Conservation (phyloP, 345 rosid species). For the Hypericum perforatum region DNA sequence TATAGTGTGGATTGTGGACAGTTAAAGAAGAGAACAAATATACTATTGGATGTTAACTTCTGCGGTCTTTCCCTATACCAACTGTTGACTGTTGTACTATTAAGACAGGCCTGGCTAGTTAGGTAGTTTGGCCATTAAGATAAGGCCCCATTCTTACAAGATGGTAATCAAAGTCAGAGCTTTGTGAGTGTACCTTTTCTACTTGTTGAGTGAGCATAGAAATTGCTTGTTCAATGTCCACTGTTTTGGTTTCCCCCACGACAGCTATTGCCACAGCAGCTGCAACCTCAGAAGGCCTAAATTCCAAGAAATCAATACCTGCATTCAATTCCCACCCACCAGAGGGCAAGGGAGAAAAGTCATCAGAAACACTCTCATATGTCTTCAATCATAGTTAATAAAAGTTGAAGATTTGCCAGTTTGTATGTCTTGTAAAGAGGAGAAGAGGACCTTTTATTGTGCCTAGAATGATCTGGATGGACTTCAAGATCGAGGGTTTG, state of each 20-base stretch:
- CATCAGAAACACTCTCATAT: slow-evolving; percentile 18
- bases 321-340: slow-evolving; percentile 42
- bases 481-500: slow-evolving; percentile 25
- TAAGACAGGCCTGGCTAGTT: too few species aligned
- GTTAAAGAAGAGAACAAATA: too few species aligned
- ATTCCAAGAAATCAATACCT: slow-evolving; percentile 63
- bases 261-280: slow-evolving; percentile 64
- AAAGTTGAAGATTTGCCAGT: slow-evolving; percentile 10
- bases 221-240: slow-evolving; percentile 37
- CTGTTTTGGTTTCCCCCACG: slow-evolving; percentile 30
- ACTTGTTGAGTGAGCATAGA: slow-evolving; percentile 36
- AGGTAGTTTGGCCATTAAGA: slow-evolving; percentile 5
- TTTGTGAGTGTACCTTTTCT: slow-evolving; percentile 33
- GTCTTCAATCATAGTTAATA: slow-evolving; percentile 14
- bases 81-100: too few species aligned
- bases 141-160: slow-evolving; percentile 3
- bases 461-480: slow-evolving; percentile 39
- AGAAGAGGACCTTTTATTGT: slow-evolving; percentile 34
- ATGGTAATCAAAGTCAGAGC: slow-evolving; percentile 19
- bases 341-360: neutral
- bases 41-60: too few species aligned
- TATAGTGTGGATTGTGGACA: too few species aligned
- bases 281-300: slow-evolving; percentile 69
- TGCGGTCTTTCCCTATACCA: too few species aligned
- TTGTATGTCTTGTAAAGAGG: neutral